These are phyloP conservation scores for Termitomyces titanicus DNA, from an alignment of 768 basidiomycete genomes.

Conservation along the genomic window DNA sequence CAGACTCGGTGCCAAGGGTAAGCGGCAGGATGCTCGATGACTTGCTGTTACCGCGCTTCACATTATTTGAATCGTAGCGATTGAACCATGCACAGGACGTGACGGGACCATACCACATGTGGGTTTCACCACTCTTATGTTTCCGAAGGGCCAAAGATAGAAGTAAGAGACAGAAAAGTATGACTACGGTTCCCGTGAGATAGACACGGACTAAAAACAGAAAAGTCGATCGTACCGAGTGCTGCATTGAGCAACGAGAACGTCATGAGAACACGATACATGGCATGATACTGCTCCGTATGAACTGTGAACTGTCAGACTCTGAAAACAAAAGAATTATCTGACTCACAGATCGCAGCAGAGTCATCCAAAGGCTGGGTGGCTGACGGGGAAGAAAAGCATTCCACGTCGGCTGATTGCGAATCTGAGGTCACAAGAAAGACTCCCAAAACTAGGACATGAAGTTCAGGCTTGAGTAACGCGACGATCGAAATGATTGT, in stretches of 20 bases:
- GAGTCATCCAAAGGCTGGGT: slow-evolving; percentile 50
- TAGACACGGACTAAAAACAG: not conserved
- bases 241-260: slow-evolving; percentile 78
- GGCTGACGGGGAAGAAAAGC: slow-evolving; percentile 56
- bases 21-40: slow-evolving; percentile 36
- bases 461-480: slow-evolving; percentile 3
- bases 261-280: slow-evolving; percentile 78
- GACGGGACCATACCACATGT: slow-evolving; percentile 70
- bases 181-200: slow-evolving; percentile 23
- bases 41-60: slow-evolving; percentile 31
- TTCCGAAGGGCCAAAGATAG: slow-evolving; percentile 38
- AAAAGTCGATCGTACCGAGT: slow-evolving; percentile 43
- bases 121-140: slow-evolving; percentile 41
- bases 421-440: slow-evolving; percentile 74
- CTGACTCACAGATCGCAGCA: slow-evolving; percentile 60
- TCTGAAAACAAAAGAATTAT: not conserved
- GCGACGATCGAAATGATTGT: slow-evolving; percentile 20
- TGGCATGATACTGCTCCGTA: slow-evolving; percentile 85
- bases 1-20: slow-evolving; percentile 11
- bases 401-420: slow-evolving; percentile 78
- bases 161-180: slow-evolving; percentile 33
- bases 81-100: slow-evolving; percentile 74
- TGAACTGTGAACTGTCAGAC: slow-evolving; percentile 48
- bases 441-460: slow-evolving; percentile 62
- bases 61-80: slow-evolving; percentile 38